Conservation (phyloP, 23 red algal genomes). For the Gracilaria domingensis region DNA sequence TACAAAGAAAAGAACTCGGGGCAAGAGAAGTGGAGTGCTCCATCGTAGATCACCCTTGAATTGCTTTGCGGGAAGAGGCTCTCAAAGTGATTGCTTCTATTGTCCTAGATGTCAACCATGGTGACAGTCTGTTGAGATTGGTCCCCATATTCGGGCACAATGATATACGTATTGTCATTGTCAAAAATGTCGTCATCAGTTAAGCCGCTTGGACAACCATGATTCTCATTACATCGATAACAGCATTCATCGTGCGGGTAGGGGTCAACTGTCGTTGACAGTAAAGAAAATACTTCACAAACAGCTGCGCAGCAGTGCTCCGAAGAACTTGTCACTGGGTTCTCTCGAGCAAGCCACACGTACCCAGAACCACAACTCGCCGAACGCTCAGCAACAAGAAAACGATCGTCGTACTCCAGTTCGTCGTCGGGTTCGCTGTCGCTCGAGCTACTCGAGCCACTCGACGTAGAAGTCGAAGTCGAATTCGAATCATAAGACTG, state of each 20-base stretch:
- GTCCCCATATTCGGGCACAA: conserved; percentile 31
- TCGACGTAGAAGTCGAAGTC: background rate
- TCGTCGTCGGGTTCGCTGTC: background rate
- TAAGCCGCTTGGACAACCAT: conserved; percentile 31
- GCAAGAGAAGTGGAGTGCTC: background rate
- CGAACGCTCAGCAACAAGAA: background rate
- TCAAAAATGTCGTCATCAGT: conserved; percentile 1
- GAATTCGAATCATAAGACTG: background rate
- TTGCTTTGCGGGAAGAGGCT: background rate
- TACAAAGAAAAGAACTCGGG: background rate
- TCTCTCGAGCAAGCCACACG: conserved; percentile 13
- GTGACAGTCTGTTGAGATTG: conserved; percentile 28
- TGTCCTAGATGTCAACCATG: conserved; percentile 27
- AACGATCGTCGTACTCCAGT: background rate
- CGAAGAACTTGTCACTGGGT: background rate
- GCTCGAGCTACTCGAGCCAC: background rate
- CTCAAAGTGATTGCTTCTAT: background rate
- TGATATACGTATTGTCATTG: conserved; percentile 22
- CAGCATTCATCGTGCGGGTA: conserved; percentile 36
- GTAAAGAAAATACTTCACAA: conserved; percentile 3
- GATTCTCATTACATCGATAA: conserved; percentile 34
- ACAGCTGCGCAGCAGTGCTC: conserved; percentile 27
- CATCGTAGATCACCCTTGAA: background rate
- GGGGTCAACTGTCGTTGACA: conserved; percentile 9
- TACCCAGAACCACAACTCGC: background rate